These are phyloP conservation scores for Boletellus emodensis DNA, from an alignment of 768 basidiomycete genomes.

Conservation along the genomic window DNA sequence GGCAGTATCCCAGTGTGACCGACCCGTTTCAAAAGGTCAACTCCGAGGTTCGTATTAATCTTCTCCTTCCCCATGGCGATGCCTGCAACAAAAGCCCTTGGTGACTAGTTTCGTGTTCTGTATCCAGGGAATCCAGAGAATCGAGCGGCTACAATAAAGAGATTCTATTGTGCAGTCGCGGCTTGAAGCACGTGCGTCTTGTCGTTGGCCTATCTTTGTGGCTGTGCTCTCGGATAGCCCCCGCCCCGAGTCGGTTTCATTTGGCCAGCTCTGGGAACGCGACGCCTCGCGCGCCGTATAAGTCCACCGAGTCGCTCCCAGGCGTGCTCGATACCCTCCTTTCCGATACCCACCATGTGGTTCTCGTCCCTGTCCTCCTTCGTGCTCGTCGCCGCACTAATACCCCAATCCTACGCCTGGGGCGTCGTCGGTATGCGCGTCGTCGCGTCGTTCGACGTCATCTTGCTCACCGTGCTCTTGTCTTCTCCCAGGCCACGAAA, in stretches of 20 bases:
- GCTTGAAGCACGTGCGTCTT: not conserved
- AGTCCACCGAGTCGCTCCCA: not conserved
- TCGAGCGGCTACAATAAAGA: too few species aligned
- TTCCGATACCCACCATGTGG: constrained; percentile 22
- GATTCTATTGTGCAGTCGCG: too few species aligned
- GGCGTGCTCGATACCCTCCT: constrained; percentile 2
- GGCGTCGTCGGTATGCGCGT: constrained; percentile 35
- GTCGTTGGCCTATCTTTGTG: not conserved
- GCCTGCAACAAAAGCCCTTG: too few species aligned
- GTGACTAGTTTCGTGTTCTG: too few species aligned
- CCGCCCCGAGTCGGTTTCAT: constrained; percentile 2
- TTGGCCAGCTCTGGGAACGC: constrained; percentile 9
- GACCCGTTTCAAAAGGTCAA: too few species aligned
- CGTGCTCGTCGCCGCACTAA: constrained; percentile 14
- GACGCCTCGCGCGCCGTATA: constrained; percentile 1
- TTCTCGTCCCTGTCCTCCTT: constrained; percentile 10
- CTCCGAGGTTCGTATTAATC: too few species aligned
- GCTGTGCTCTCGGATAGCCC: constrained; percentile 5
- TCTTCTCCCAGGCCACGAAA: constrained; percentile 67
- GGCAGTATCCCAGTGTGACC: too few species aligned
- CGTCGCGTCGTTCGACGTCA: not conserved
- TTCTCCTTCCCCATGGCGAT: too few species aligned
- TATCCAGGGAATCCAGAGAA: too few species aligned
- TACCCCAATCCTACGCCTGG: constrained; percentile 35
- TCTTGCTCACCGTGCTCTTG: not conserved